A percentile compares a stretch with the other conserved stretches of the same genome.
Conservation (phyloP, 2,329 filamentous ascomycete genomes). For the Stagonosporopsis vannaccii region DNA sequence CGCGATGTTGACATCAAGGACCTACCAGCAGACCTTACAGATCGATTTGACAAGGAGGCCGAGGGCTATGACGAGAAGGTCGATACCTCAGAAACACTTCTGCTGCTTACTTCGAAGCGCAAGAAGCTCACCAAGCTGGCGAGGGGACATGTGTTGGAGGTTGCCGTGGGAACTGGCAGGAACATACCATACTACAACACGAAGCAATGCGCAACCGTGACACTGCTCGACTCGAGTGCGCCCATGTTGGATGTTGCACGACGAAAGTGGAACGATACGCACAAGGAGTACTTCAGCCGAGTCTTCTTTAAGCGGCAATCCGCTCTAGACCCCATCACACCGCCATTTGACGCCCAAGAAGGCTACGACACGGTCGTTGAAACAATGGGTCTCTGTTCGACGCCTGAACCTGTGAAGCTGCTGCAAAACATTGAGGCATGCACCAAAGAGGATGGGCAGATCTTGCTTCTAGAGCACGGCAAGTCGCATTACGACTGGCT, state of each 20-base stretch:
- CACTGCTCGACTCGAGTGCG: slow-evolving; percentile 56
- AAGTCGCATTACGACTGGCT: slow-evolving; percentile 57
- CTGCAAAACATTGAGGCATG: slow-evolving; percentile 54
- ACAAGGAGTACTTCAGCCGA: slow-evolving; percentile 47
- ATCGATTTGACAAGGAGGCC: slow-evolving; percentile 56
- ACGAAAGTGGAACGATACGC: slow-evolving; percentile 56
- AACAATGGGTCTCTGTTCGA: slow-evolving; percentile 61
- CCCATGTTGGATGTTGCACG: slow-evolving; percentile 58
- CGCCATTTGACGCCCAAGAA: slow-evolving; percentile 50
- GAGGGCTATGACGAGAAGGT: slow-evolving; percentile 58
- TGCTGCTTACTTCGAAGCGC: slow-evolving; percentile 51
- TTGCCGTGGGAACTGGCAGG: slow-evolving; percentile 58
- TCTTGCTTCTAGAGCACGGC: slow-evolving; percentile 60
- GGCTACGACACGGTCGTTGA: slow-evolving; percentile 60
- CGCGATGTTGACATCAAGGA: slow-evolving; percentile 30
- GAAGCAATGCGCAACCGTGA: slow-evolving; percentile 53
- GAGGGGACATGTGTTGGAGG: slow-evolving; percentile 58
- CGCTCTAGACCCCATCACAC: slow-evolving; percentile 53
- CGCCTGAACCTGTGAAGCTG: slow-evolving; percentile 53
- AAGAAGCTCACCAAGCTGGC: slow-evolving; percentile 52
- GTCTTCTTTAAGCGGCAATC: slow-evolving; percentile 55
- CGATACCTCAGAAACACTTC: slow-evolving; percentile 52
- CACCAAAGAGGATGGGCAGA: slow-evolving; percentile 53
- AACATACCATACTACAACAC: slow-evolving; percentile 56
- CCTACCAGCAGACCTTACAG: slow-evolving; percentile 52